These are phyloP conservation scores for Aphanomyces stellatus DNA, from an alignment of 352 stramenopile genomes.

Conservation along the genomic window DNA sequence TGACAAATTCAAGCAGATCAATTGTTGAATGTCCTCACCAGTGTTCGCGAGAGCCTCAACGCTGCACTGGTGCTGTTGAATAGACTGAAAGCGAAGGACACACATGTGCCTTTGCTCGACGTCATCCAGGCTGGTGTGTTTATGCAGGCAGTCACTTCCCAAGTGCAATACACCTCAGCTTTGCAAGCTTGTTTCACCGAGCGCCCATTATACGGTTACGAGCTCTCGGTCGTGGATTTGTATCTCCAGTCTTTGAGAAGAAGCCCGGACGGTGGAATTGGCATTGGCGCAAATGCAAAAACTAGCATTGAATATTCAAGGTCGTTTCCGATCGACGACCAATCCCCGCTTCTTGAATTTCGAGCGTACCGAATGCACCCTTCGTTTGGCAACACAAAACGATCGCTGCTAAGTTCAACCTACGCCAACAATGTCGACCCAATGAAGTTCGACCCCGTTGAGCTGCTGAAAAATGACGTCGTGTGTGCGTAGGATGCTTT, in stretches of 20 bases:
- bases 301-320: no score
- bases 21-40: background rate
- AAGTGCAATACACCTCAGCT: background rate
- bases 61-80: background rate
- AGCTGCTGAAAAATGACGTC: no score
- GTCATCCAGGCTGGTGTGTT: background rate
- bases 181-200: background rate
- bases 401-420: constrained; percentile 1
- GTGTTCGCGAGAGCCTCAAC: background rate
- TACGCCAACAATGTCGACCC: constrained; percentile 10
- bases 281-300: no score
- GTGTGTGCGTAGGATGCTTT: constrained; percentile 6
- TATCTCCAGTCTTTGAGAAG: no score
- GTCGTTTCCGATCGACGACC: background rate
- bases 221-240: background rate
- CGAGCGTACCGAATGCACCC: constrained; percentile 5
- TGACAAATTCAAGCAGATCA: no score
- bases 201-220: background rate
- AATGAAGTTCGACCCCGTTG: constrained; percentile 4
- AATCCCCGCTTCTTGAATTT: background rate
- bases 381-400: background rate
- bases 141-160: background rate
- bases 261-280: background rate
- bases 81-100: background rate
- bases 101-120: background rate